Evolutionary conservation across 179 eudicot genomes (phyloP).

Genomic region (Silene coronaria): DNA sequence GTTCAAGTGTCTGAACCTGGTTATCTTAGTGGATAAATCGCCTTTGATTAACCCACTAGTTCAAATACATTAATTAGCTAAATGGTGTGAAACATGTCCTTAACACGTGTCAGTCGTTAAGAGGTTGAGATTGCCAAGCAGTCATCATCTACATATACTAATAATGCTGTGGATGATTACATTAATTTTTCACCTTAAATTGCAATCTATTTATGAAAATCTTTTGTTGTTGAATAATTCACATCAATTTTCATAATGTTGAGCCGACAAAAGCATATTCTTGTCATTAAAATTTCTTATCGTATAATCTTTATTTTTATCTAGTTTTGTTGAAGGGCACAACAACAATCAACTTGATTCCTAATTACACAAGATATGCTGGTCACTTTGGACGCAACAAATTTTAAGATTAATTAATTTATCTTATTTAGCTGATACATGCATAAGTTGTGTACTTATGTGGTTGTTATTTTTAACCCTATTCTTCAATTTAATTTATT

Average conservation of each 20-base stretch:
- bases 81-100: too few species aligned
- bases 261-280: constrained; percentile 31
- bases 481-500: not conserved
- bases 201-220: constrained; percentile 20
- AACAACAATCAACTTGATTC: not conserved
- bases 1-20: not conserved
- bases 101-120: not conserved
- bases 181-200: constrained; percentile 19
- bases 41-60: constrained; percentile 13
- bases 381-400: constrained; percentile 1
- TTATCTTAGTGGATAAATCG: too few species aligned
- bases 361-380: constrained; percentile 18
- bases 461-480: not conserved
- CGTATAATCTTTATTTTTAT: constrained; percentile 23
- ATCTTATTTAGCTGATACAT: not conserved
- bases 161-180: constrained; percentile 2
- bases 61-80: too few species aligned
- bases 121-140: constrained; percentile 21
- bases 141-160: constrained; percentile 15
- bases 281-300: constrained; percentile 21
- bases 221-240: constrained; percentile 33
- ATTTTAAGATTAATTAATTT: not conserved
- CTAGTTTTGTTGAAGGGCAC: constrained; percentile 21
- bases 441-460: not conserved
- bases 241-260: constrained; percentile 44